These are phyloP conservation scores for Sesbania bispinosa DNA, from an alignment of 306 rosid species.

Conservation along the genomic window DNA sequence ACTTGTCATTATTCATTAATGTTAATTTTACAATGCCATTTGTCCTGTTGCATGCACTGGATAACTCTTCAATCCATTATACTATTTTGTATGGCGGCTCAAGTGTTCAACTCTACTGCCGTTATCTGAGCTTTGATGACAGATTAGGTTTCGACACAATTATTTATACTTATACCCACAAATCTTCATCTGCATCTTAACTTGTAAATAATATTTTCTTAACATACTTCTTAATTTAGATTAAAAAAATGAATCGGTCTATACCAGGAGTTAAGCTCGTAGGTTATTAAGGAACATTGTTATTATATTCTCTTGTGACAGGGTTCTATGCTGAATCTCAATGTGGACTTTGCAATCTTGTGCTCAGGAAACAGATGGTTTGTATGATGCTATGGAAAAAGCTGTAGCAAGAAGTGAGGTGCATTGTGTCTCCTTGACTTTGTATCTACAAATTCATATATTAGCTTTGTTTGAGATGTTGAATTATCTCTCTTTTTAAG, in stretches of 20 bases:
- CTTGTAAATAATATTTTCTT: background rate
- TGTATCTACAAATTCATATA: slow-evolving; percentile 6
- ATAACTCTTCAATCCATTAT: slow-evolving; percentile 15
- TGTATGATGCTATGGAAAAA: slow-evolving; percentile 81
- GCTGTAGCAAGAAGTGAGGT: slow-evolving; percentile 95
- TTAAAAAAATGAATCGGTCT: slow-evolving; percentile 24
- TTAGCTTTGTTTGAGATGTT: slow-evolving; percentile 12
- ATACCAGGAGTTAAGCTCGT: slow-evolving; percentile 37
- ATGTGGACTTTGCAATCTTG: slow-evolving; percentile 84
- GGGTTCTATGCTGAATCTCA: slow-evolving; percentile 64
- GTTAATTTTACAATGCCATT: background rate
- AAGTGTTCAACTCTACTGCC: slow-evolving; percentile 4
- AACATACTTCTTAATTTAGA: slow-evolving; percentile 20
- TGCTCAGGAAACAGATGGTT: slow-evolving; percentile 94
- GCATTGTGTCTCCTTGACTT: slow-evolving; percentile 30
- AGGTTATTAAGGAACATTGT: slow-evolving; percentile 51
- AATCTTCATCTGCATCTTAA: slow-evolving; percentile 14
- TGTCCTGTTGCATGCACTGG: slow-evolving; percentile 12
- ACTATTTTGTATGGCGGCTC: slow-evolving; percentile 10
- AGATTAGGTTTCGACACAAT: background rate
- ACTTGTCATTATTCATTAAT: background rate
- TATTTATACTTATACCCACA: slow-evolving; percentile 14
- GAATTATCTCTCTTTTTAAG: background rate
- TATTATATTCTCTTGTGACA: slow-evolving; percentile 59
- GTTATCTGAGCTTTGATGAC: slow-evolving; percentile 14